Conservation (phyloP, 2,329 filamentous ascomycete species). For the Purpureocillium lavendulum region DNA sequence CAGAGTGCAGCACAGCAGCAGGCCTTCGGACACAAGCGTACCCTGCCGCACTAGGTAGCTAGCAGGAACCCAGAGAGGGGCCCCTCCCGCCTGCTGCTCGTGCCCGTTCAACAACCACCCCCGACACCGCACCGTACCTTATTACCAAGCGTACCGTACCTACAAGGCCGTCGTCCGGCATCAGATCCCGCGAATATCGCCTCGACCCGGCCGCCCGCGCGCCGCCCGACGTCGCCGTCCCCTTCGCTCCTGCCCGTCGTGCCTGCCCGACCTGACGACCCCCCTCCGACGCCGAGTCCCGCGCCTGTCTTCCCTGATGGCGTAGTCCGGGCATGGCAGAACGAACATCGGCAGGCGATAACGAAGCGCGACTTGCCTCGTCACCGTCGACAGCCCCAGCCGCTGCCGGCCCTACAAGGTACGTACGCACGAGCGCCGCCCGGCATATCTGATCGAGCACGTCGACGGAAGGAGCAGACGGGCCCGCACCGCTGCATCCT, state of each 20-base stretch:
- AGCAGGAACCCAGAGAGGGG: no score
- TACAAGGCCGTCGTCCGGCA: not conserved
- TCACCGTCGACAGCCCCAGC: slow-evolving; percentile 24
- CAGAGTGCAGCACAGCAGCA: no score
- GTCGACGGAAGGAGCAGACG: not conserved
- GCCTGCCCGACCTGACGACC: slow-evolving; percentile 3
- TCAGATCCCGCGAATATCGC: not conserved
- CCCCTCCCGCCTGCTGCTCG: no score
- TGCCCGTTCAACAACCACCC: no score
- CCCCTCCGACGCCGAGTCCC: slow-evolving; percentile 12
- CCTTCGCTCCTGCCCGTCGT: slow-evolving; percentile 3
- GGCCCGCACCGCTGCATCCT: not conserved
- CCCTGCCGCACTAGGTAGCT: no score
- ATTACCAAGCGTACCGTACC: no score
- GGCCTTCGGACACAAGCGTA: no score
- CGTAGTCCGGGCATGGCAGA: slow-evolving; percentile 60
- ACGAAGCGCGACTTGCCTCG: slow-evolving; percentile 45
- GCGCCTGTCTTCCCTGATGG: slow-evolving; percentile 46
- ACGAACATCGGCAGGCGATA: slow-evolving; percentile 48
- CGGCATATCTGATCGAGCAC: not conserved
- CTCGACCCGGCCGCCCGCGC: not conserved
- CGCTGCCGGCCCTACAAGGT: slow-evolving; percentile 17
- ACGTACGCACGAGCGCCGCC: slow-evolving; percentile 1
- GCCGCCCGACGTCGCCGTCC: not conserved
- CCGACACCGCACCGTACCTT: no score